Percentiles rank a stretch among this genome's conserved stretches.
phyloP scores from a whole-genome alignment of 1,139 yeast genomes.

The Kluyveromyces sp. region DNA sequence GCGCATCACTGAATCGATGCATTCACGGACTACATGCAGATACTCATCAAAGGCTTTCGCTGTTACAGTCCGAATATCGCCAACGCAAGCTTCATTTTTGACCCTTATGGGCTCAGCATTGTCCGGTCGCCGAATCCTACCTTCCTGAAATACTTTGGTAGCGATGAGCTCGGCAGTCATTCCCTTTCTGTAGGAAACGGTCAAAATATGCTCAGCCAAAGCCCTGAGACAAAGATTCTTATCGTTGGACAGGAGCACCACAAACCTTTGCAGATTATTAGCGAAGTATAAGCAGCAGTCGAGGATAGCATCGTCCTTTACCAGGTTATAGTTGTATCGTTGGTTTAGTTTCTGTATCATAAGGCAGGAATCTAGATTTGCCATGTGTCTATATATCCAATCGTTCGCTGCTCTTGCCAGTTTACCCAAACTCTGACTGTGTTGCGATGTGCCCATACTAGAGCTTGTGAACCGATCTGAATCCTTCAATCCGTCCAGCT shows the following conservation, averaged over 20 bases:
- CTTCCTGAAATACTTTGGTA: conserved; percentile 41
- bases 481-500: conserved; percentile 71
- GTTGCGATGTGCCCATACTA: conserved; percentile 1
- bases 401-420: conserved; percentile 70
- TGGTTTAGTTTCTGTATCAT: conserved; percentile 62
- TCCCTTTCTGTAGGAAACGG: conserved; percentile 54
- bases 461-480: conserved; percentile 25
- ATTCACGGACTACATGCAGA: conserved; percentile 38
- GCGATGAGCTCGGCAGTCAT: conserved; percentile 62
- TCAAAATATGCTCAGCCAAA: conserved; percentile 54
- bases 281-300: conserved; percentile 75
- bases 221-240: conserved; percentile 78
- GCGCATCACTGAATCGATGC: conserved; percentile 48
- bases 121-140: conserved; percentile 11
- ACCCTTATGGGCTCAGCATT: too few relatives aligned
- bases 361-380: conserved; percentile 44
- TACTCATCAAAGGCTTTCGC: conserved; percentile 39
- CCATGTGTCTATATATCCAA: conserved; percentile 67
- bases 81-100: neutral
- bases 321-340: conserved; percentile 37
- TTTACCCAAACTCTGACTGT: conserved; percentile 38
- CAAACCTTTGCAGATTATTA: conserved; percentile 39
- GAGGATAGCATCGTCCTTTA: conserved; percentile 74
- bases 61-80: neutral
- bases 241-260: conserved; percentile 71